Evolutionary conservation across 78 protist species (phyloP).

Genomic region (Dictyostelium citrinum): DNA sequence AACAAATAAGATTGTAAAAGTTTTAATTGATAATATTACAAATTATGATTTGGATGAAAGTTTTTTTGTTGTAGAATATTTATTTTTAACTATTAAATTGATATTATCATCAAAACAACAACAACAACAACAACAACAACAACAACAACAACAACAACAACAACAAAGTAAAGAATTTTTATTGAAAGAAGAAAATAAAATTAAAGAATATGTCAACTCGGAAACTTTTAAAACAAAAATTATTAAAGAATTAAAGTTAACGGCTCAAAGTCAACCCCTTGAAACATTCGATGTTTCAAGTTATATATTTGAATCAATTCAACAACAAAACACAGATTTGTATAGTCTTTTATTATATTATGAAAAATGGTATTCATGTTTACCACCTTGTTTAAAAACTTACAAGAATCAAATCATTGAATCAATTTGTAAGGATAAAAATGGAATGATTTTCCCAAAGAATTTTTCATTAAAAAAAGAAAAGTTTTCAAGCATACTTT

Average conservation of each 20-base stretch:
- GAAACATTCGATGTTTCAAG: too few relatives aligned
- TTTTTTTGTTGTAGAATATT: too few relatives aligned
- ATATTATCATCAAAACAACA: not conserved
- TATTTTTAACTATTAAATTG: not conserved
- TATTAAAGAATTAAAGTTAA: too few relatives aligned
- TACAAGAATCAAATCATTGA: not conserved
- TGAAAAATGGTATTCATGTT: not conserved
- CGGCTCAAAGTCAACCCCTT: too few relatives aligned
- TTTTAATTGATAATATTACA: not conserved
- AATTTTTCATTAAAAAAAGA: not conserved
- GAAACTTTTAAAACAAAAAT: too few relatives aligned
- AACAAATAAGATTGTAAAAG: not conserved
- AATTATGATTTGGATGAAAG: not conserved
- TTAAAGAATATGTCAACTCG: not conserved
- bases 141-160: too few relatives aligned
- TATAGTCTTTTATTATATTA: not conserved
- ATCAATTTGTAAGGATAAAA: not conserved
- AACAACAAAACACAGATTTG: too few relatives aligned
- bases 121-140: not conserved
- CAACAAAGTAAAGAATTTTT: not conserved
- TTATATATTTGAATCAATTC: not conserved
- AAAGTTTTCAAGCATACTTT: not conserved
- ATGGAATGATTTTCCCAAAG: too few relatives aligned
- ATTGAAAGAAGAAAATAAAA: not conserved
- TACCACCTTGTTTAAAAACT: not conserved